These are phyloP conservation scores for Coccinonectria pachysandricola DNA, from an alignment of 2,329 filamentous ascomycete species.

Conservation along the genomic window DNA sequence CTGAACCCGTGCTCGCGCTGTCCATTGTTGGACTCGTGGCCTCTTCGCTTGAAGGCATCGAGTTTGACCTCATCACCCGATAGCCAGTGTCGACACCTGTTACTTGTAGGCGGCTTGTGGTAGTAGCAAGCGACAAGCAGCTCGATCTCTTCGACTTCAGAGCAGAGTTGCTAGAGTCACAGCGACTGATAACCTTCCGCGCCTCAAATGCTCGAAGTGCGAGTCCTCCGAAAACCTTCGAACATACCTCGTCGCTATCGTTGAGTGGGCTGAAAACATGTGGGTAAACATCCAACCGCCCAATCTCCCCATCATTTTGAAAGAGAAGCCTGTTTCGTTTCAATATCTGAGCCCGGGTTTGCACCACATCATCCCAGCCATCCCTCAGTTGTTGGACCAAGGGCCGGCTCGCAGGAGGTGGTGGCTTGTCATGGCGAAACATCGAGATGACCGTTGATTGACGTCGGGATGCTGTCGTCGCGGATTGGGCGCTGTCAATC, in stretches of 20 bases:
- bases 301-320: conserved; percentile 19
- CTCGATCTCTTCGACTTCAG: conserved; percentile 15
- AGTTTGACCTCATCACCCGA: conserved; percentile 17
- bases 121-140: conserved; percentile 11
- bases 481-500: conserved; percentile 19
- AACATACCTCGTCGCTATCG: conserved; percentile 20
- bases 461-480: conserved; percentile 19
- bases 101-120: conserved; percentile 12
- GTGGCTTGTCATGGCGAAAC: conserved; percentile 23
- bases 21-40: conserved; percentile 27
- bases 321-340: conserved; percentile 25
- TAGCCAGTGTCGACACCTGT: conserved; percentile 8
- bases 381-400: conserved; percentile 28
- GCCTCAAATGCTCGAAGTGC: conserved; percentile 22
- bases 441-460: conserved; percentile 24
- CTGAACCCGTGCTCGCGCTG: conserved; percentile 25
- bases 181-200: conserved; percentile 14
- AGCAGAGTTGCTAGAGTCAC: conserved; percentile 9
- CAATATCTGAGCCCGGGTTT: conserved; percentile 24
- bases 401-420: conserved; percentile 19
- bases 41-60: conserved; percentile 26
- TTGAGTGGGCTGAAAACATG: conserved; percentile 6
- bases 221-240: conserved; percentile 27
- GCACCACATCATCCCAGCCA: conserved; percentile 28
- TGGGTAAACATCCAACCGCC: conserved; percentile 9